Evolutionary conservation across 2,329 filamentous ascomycete genomes (phyloP).

Genomic region (Aspergillus awamori): DNA sequence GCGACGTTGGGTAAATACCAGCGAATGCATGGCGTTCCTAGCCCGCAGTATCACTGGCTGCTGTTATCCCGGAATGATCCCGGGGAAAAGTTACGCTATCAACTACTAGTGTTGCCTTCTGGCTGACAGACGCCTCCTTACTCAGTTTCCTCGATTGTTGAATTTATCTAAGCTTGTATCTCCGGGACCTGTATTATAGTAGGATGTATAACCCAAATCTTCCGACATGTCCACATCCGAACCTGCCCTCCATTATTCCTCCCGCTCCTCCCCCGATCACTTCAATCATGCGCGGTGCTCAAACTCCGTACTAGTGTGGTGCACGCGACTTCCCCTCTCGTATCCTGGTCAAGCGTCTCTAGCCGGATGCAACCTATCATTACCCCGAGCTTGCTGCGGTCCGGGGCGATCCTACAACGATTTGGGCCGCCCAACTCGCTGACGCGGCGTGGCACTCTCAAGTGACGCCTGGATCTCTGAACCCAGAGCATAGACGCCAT

Average conservation of each 20-base stretch:
- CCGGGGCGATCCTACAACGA: constrained; percentile 22
- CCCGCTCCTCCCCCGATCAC: background rate
- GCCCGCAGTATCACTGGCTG: background rate
- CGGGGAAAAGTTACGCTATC: background rate
- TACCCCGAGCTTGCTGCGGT: background rate
- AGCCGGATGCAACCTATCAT: background rate
- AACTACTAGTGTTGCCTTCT: background rate
- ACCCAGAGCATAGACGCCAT: constrained; percentile 64
- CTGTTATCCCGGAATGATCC: background rate
- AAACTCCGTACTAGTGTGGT: background rate
- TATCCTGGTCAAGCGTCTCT: background rate
- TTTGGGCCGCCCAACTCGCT: constrained; percentile 32
- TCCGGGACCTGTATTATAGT: background rate
- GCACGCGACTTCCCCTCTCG: background rate
- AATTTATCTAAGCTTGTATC: background rate
- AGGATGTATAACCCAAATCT: background rate
- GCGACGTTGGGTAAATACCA: background rate
- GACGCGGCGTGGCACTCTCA: constrained; percentile 38
- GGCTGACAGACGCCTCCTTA: no score
- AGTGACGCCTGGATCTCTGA: constrained; percentile 64
- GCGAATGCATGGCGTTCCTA: background rate
- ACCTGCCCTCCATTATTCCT: background rate
- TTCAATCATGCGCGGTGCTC: background rate
- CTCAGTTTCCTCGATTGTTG: background rate
- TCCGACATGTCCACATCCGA: background rate